Evolutionary conservation across 345 rosid species (phyloP).

Genomic region (rapeseed (Brassica napus)): DNA sequence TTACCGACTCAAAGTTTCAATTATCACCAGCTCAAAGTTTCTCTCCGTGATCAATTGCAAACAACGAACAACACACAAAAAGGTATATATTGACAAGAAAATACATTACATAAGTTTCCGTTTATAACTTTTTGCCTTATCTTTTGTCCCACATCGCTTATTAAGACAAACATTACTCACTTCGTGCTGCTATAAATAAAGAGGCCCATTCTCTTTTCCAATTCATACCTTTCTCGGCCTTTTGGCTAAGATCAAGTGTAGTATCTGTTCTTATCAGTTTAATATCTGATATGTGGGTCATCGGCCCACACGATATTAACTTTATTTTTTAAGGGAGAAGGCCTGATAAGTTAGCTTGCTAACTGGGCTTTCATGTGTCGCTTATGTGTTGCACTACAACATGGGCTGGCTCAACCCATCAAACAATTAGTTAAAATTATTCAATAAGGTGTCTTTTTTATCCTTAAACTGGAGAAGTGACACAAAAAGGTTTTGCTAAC

Average conservation of each 20-base stretch:
- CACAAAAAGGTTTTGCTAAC: too few relatives aligned
- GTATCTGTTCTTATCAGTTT: conserved; percentile 67
- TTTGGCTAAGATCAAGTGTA: conserved; percentile 71
- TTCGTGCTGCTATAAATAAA: not conserved
- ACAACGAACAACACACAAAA: not conserved
- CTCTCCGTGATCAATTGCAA: not conserved
- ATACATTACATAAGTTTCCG: not conserved
- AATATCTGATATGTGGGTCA: conserved; percentile 40
- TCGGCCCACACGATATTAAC: not conserved
- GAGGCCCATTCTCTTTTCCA: rapidly evolving
- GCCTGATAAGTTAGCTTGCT: not conserved
- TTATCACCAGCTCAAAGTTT: not conserved
- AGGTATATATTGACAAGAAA: not conserved
- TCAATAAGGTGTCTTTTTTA: too few relatives aligned
- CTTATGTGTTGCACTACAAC: not conserved
- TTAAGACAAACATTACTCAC: not conserved
- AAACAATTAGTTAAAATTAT: not conserved
- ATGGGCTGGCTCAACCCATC: conserved; percentile 18
- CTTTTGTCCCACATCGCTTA: not conserved
- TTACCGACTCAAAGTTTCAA: not conserved
- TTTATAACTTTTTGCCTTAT: not conserved
- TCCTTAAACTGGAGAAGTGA: too few relatives aligned
- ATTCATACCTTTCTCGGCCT: conserved; percentile 63
- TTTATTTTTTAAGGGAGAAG: not conserved
- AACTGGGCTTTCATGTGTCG: not conserved